phyloP scores from a whole-genome alignment of 495 filamentous ascomycete genomes.

The Lophiotrema nucula region DNA sequence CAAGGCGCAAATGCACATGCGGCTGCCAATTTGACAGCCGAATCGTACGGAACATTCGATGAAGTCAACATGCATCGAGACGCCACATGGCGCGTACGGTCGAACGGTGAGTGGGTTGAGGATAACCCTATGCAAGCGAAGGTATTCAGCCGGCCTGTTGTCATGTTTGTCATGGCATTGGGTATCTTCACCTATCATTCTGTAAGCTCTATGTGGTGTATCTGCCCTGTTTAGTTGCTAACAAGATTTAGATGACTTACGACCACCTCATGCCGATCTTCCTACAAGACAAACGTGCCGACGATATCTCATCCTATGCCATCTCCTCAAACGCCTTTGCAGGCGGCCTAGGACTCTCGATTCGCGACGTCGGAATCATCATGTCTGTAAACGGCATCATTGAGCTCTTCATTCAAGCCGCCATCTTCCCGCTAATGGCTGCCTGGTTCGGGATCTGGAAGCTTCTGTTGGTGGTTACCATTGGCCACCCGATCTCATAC shows the following conservation, averaged over 20 bases:
- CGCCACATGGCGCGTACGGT: conserved; percentile 49
- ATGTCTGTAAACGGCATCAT: conserved; percentile 78
- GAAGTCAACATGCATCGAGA: conserved; percentile 52
- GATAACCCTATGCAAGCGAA: conserved; percentile 36
- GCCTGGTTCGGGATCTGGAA: conserved; percentile 71
- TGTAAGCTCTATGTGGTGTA: conserved; percentile 8
- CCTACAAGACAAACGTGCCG: conserved; percentile 63
- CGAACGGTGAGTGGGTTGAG: conserved; percentile 43
- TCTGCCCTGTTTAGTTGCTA: not conserved
- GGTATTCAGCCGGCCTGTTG: conserved; percentile 63
- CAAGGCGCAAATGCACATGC: conserved; percentile 68
- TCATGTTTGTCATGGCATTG: conserved; percentile 68
- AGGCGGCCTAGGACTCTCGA: conserved; percentile 72
- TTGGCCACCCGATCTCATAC: conserved; percentile 74
- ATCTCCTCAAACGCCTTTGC: conserved; percentile 50
- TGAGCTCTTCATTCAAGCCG: conserved; percentile 72
- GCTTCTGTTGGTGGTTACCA: conserved; percentile 68
- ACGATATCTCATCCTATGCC: conserved; percentile 31
- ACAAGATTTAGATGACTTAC: conserved; percentile 62
- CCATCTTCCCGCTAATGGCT: conserved; percentile 71
- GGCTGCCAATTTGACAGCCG: conserved; percentile 65
- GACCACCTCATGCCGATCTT: conserved; percentile 84
- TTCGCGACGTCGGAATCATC: conserved; percentile 71
- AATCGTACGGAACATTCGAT: conserved; percentile 79
- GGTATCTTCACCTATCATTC: conserved; percentile 85